phyloP scores from a whole-genome alignment of 2,329 filamentous ascomycete species.

The Cladophialophora carrionii region DNA sequence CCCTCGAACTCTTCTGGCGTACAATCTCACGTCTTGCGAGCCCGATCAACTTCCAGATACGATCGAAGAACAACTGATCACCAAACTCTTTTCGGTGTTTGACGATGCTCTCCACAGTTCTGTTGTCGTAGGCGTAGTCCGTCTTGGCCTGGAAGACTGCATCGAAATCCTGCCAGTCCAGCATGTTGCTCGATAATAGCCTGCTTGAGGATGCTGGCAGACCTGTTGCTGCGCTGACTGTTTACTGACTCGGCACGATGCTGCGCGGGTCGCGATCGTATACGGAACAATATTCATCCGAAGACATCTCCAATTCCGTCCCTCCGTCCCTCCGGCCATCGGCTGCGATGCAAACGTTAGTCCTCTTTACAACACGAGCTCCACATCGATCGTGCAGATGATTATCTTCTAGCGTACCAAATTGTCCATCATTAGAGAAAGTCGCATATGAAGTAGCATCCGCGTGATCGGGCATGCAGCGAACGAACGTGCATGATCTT shows the following conservation, averaged over 20 bases:
- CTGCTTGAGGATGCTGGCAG: neutral
- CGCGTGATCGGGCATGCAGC: neutral
- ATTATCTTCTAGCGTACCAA: neutral
- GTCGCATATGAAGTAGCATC: neutral
- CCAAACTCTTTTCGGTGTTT: conserved; percentile 68
- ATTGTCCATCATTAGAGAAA: neutral
- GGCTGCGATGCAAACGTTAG: no score
- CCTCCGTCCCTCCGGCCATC: no score
- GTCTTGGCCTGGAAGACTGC: conserved; percentile 67
- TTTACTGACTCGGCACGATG: neutral
- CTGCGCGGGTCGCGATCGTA: neutral
- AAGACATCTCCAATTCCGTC: neutral
- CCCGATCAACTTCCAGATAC: conserved; percentile 70
- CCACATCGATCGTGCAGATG: neutral
- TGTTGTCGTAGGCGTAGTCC: conserved; percentile 65
- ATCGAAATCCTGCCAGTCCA: conserved; percentile 69
- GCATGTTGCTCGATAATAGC: conserved; percentile 51
- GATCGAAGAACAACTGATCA: conserved; percentile 77
- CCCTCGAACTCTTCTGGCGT: conserved; percentile 1
- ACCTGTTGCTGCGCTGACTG: neutral
- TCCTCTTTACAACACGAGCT: neutral
- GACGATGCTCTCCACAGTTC: conserved; percentile 65
- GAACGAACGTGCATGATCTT: neutral
- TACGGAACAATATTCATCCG: neutral
- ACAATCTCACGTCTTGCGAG: conserved; percentile 65